Evolutionary conservation across 225 moss, liverwort and hornwort genomes (phyloP).

Genomic region (Polytrichum commune): DNA sequence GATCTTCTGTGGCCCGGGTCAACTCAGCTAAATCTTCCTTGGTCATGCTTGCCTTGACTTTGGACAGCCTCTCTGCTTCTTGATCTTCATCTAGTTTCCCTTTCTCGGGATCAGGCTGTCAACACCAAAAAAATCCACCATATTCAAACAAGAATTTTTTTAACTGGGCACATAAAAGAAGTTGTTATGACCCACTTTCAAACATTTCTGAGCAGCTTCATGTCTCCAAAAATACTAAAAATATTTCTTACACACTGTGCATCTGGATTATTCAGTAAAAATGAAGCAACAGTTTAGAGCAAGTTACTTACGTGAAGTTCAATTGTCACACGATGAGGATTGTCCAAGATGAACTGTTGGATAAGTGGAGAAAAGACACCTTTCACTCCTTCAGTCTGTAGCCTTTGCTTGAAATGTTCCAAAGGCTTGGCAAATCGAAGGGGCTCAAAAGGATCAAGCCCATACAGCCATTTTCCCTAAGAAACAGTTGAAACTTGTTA

Average conservation of each 20-base stretch:
- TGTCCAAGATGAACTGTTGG: slow-evolving; percentile 78
- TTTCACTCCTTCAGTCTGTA: slow-evolving; percentile 78
- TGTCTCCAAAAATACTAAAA: too few relatives aligned
- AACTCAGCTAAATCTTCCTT: slow-evolving; percentile 89
- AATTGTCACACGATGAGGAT: slow-evolving; percentile 86
- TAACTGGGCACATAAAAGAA: too few relatives aligned
- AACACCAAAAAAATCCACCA: not conserved
- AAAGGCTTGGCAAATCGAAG: slow-evolving; percentile 94
- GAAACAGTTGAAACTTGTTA: too few relatives aligned
- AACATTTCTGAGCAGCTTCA: too few relatives aligned
- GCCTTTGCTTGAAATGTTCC: slow-evolving; percentile 82
- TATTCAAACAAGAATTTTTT: too few relatives aligned
- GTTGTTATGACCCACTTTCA: too few relatives aligned
- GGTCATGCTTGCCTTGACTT: slow-evolving; percentile 84
- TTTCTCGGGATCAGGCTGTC: slow-evolving; percentile 91
- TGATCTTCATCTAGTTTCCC: slow-evolving; percentile 78
- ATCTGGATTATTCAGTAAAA: not conserved
- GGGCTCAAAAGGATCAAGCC: slow-evolving; percentile 96
- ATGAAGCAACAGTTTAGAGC: not conserved
- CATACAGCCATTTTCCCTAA: slow-evolving; percentile 97
- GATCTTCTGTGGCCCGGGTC: slow-evolving; percentile 82
- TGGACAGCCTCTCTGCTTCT: slow-evolving; percentile 74
- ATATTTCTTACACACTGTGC: too few relatives aligned
- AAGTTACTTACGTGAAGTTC: slow-evolving; percentile 74
- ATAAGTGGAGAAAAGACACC: slow-evolving; percentile 97